Conservation (phyloP, 2,329 filamentous ascomycete species). For the Aspergillus transmontanensis region DNA sequence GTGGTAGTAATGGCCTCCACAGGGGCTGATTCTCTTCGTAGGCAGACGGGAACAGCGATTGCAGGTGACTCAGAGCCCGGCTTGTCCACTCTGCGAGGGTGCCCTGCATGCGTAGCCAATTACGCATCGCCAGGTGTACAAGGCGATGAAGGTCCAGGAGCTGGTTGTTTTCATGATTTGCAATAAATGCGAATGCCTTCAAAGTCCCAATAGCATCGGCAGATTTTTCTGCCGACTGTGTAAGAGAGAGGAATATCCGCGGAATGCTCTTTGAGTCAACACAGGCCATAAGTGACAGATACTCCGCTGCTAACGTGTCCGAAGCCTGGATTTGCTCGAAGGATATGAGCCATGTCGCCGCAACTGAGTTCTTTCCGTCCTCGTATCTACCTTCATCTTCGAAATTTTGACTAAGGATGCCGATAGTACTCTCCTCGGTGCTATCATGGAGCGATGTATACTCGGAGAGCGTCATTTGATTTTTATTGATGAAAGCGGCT, state of each 20-base stretch:
- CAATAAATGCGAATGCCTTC: neutral
- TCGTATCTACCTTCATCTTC: conserved; percentile 2
- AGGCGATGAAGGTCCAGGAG: neutral
- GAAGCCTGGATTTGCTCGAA: neutral
- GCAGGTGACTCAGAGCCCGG: too few relatives aligned
- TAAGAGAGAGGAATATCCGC: neutral
- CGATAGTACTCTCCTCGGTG: neutral
- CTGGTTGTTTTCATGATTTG: neutral
- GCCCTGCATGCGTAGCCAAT: neutral
- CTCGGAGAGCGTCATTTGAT: neutral
- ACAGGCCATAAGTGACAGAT: neutral
- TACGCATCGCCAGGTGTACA: conserved; percentile 2
- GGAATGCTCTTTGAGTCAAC: neutral
- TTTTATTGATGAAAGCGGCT: neutral
- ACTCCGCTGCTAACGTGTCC: neutral
- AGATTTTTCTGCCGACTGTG: too few relatives aligned
- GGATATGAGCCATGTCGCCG: neutral
- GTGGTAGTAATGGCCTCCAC: neutral
- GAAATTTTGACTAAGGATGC: conserved; percentile 3
- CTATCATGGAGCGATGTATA: neutral
- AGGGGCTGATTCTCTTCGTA: too few relatives aligned
- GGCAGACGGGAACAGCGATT: too few relatives aligned
- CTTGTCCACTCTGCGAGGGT: neutral
- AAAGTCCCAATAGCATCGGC: neutral
- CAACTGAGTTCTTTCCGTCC: neutral